These are phyloP conservation scores for Calonectria leucothoes DNA, from an alignment of 2,329 filamentous ascomycete species.

Conservation along the genomic window DNA sequence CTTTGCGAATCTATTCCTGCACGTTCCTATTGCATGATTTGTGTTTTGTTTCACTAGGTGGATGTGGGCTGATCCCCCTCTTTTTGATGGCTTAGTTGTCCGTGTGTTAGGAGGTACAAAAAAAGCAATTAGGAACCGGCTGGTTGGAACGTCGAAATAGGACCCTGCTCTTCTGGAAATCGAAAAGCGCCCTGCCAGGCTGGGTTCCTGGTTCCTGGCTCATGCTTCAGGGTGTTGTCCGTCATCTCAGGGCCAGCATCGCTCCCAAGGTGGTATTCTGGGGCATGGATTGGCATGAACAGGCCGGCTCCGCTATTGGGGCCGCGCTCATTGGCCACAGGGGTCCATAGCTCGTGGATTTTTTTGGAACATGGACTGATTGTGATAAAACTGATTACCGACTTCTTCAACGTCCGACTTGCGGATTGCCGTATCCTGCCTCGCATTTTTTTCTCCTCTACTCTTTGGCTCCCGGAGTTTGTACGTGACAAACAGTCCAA, in stretches of 20 bases:
- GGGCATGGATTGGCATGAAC: conserved; percentile 8
- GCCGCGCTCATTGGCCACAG: conserved; percentile 20
- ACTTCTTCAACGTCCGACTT: conserved; percentile 13
- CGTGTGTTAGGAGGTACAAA: not conserved
- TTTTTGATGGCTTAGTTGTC: not conserved
- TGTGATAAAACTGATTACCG: conserved; percentile 21
- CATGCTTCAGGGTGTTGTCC: conserved; percentile 1
- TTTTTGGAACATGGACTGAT: conserved; percentile 29
- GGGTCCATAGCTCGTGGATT: conserved; percentile 20
- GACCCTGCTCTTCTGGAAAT: not conserved
- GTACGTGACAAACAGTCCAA: not conserved
- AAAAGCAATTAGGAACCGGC: not conserved
- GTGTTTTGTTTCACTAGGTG: not conserved
- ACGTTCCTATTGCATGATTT: not conserved
- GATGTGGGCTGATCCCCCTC: not conserved
- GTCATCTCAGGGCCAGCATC: not conserved
- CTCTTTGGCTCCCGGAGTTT: not conserved
- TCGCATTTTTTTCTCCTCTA: not conserved
- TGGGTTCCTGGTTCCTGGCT: not conserved
- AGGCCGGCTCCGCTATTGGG: conserved; percentile 15
- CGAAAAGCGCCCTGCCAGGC: not conserved
- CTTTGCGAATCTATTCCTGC: not conserved
- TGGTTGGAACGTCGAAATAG: not conserved
- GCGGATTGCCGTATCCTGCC: not conserved
- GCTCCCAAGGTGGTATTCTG: conserved; percentile 2